Conservation (phyloP, 2,329 filamentous ascomycete species). For the Purpureocillium takamizusanense region DNA sequence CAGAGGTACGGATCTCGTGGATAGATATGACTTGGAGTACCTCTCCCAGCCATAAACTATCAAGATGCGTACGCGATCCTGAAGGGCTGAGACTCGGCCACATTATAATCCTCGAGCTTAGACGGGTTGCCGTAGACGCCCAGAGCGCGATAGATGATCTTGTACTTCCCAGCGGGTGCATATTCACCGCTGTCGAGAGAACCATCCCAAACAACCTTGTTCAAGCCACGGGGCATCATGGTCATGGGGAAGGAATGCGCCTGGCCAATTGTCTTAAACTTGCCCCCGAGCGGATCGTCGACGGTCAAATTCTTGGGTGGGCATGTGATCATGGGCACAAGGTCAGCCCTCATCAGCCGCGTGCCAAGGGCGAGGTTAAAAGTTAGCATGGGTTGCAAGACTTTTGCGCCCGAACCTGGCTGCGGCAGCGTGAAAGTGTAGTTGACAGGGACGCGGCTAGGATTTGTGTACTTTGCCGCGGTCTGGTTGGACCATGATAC, state of each 20-base stretch:
- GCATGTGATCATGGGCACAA: conserved; percentile 26
- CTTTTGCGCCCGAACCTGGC: conserved; percentile 15
- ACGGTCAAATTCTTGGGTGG: conserved; percentile 13
- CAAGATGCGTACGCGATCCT: conserved; percentile 15
- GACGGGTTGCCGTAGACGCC: conserved; percentile 37
- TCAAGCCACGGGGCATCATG: conserved; percentile 16
- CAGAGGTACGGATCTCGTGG: no score
- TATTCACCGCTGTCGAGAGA: conserved; percentile 32
- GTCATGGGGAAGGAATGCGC: conserved; percentile 28
- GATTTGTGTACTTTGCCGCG: neutral
- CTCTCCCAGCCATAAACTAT: no score
- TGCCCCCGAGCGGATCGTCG: conserved; percentile 23
- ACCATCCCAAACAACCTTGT: conserved; percentile 31
- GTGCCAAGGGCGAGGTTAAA: conserved; percentile 35
- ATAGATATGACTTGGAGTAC: no score
- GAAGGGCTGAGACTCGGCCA: conserved; percentile 29
- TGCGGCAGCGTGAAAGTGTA: conserved; percentile 29
- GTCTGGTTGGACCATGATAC: conserved; percentile 20
- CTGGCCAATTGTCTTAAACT: conserved; percentile 24
- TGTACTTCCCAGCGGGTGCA: conserved; percentile 37
- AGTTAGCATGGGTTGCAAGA: conserved; percentile 16
- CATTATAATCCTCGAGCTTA: conserved; percentile 34
- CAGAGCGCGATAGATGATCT: conserved; percentile 35
- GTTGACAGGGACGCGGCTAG: conserved; percentile 17
- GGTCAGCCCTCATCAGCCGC: conserved; percentile 29